Evolutionary conservation across 805 yeast species (phyloP).

Genomic region (Saturnispora halmiae): DNA sequence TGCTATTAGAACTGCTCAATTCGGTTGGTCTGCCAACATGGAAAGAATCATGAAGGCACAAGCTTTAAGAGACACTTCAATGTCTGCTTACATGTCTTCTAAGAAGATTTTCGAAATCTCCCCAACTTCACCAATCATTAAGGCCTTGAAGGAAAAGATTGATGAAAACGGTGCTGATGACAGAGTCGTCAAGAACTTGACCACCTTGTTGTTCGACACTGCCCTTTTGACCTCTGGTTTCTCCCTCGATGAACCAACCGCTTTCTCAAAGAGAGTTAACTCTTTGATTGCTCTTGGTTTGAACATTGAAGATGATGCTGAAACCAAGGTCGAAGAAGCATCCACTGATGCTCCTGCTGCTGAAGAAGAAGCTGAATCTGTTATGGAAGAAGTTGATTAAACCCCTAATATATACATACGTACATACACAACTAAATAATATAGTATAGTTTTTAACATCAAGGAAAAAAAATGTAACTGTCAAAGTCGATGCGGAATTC

Average conservation of each 20-base stretch:
- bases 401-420: neutral
- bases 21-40: conserved; percentile 99
- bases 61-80: conserved; percentile 96
- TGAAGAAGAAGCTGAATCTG: conserved; percentile 66
- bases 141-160: conserved; percentile 92
- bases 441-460: neutral
- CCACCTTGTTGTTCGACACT: conserved; percentile 93
- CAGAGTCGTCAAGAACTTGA: conserved; percentile 96
- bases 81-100: conserved; percentile 99
- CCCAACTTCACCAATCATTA: conserved; percentile 91
- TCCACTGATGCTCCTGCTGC: conserved; percentile 26
- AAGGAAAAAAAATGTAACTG: too few species aligned
- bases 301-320: conserved; percentile 71
- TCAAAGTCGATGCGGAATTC: too few species aligned
- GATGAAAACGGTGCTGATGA: conserved; percentile 97
- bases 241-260: conserved; percentile 96
- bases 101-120: conserved; percentile 99
- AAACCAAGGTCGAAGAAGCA: conserved; percentile 28
- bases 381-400: conserved; percentile 99
- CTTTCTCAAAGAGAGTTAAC: conserved; percentile 96
- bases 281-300: conserved; percentile 96
- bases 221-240: conserved; percentile 98
- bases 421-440: neutral
- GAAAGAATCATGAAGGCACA: conserved; percentile 99
- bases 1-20: conserved; percentile 99